Evolutionary conservation across 192 early-diverging fungal species (phyloP).

Genomic region (Rhizophlyctis rosea): DNA sequence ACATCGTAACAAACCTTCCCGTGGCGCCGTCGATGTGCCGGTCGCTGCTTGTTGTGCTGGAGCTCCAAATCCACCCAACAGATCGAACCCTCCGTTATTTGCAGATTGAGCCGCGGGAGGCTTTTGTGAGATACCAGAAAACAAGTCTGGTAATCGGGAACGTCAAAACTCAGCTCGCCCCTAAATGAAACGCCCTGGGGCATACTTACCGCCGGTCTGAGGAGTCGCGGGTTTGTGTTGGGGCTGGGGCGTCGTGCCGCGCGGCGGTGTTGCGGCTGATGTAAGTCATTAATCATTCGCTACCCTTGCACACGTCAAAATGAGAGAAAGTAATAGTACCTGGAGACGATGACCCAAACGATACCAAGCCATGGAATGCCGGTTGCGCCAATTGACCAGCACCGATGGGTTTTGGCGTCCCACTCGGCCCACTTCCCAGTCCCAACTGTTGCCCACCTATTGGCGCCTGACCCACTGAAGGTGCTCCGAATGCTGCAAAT

Average conservation of each 20-base stretch:
- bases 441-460: background rate
- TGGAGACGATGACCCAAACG: background rate
- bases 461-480: too few relatives aligned
- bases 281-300: too few relatives aligned
- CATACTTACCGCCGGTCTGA: background rate
- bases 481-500: too few relatives aligned
- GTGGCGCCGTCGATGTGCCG: constrained; percentile 12
- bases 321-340: background rate
- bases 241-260: background rate
- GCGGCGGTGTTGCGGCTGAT: background rate
- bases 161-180: too few relatives aligned
- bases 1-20: background rate
- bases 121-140: too few relatives aligned
- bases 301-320: too few relatives aligned
- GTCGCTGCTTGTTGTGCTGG: background rate
- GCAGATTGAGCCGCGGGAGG: too few relatives aligned
- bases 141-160: too few relatives aligned
- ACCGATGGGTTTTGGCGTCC: background rate
- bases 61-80: too few relatives aligned
- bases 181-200: too few relatives aligned
- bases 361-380: constrained; percentile 1
- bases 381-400: background rate
- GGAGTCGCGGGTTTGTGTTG: background rate
- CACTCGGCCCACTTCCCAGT: background rate
- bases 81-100: too few relatives aligned